Base-by-base conservation (phyloP, 257 asterid genomes). In the Fraxinus cuspidata region DNA sequence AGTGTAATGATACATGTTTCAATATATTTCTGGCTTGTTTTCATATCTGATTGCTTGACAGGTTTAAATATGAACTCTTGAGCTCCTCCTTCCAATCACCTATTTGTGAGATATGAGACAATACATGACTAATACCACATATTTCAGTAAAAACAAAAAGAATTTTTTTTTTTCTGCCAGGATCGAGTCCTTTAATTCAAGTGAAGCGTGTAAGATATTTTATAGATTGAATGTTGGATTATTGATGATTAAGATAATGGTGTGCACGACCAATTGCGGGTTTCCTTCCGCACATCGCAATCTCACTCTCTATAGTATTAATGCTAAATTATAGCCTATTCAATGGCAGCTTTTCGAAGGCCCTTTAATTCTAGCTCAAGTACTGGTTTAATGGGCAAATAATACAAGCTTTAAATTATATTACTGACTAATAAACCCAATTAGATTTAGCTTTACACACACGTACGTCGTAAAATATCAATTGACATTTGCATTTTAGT, bases 61-160 rank as follows among this genome's bases (percentile, higher is more conserved):
- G 87, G 91, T 81, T 87, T 85, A 37, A 83, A 72, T 73, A 81
- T 63, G 75, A 85, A 81, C 37, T 83, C 83, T 80, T 81, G 81
- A 23, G 88, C 87, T 47, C 88, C 86, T 75, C 71, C 86, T 67
- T 85, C 84, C 76, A 72, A 31, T 79, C 88, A 85, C 85, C 86
- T 85, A 49, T 47, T 13, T 44, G 19, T 12, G 51, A 44, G 51
- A 44, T 44, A 44, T 13, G 51, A 44, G 51, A 13, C 5, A 2
- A 44, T 44, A 19, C 51, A 44, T 44, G 51, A 44, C 5, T 12
- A 12, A 11, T 44, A 44, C 18, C 51, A 3, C 19, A 44, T 1
- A 47, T 3, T 47, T 15, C 53, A 47, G 56, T 47, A 15, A 47
- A 12, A 15, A 47, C 56, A 15, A 4, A 3, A 4, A 47, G 6